Conservation (phyloP, 768 basidiomycete genomes). For the Erythrobasidium yunnanense region DNA sequence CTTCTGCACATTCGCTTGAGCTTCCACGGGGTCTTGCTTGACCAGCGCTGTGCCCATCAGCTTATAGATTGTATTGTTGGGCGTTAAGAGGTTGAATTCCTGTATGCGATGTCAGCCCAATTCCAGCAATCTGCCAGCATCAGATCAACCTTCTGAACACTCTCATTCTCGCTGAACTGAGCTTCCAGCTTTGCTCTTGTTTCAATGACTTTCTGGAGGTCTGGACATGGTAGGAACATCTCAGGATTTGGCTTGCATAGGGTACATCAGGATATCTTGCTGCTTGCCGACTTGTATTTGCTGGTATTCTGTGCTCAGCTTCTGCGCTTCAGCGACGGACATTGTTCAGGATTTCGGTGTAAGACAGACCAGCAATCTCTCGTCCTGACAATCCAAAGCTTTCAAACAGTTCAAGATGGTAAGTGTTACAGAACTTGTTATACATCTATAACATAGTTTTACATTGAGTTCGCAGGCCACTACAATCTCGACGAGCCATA, state of each 20-base stretch:
- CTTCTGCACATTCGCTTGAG: slow-evolving; percentile 75
- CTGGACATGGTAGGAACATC: slow-evolving; percentile 41
- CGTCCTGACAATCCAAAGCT: too few relatives aligned
- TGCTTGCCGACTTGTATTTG: slow-evolving; percentile 20
- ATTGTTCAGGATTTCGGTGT: not conserved
- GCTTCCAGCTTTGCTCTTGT: slow-evolving; percentile 73
- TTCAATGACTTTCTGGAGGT: slow-evolving; percentile 62
- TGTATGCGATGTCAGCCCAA: slow-evolving; percentile 40
- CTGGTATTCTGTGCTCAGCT: slow-evolving; percentile 18
- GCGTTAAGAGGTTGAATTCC: slow-evolving; percentile 73
- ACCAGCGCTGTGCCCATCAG: slow-evolving; percentile 81
- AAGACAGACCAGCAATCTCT: too few relatives aligned
- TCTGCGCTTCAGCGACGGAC: slow-evolving; percentile 16
- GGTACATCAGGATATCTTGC: too few relatives aligned
- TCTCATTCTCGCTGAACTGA: slow-evolving; percentile 79
- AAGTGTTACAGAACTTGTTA: not conserved
- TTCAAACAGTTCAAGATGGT: slow-evolving; percentile 9
- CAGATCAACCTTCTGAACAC: slow-evolving; percentile 67
- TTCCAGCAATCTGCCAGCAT: too few relatives aligned
- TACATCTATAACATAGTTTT: not conserved
- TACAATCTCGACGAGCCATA: slow-evolving; percentile 19
- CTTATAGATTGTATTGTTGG: slow-evolving; percentile 77
- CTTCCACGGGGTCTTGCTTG: slow-evolving; percentile 76
- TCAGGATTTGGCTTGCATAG: not conserved
- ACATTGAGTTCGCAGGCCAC: not conserved